Base-by-base conservation (phyloP, 2,329 filamentous ascomycete genomes). In the Emergomyces pasteurianus region DNA sequence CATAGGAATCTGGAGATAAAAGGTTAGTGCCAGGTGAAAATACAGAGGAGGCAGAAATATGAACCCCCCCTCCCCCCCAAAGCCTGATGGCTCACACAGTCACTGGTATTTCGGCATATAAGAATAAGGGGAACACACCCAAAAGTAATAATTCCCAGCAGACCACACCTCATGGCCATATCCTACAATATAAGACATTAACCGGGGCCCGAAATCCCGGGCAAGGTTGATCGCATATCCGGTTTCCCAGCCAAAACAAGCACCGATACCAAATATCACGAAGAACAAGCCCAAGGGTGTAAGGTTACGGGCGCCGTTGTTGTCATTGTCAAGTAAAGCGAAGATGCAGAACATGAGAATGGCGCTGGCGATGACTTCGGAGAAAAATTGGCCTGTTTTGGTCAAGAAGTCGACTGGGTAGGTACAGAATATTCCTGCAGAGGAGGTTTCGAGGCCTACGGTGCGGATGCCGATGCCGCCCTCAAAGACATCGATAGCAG, bases 191-290 rank as follows among this genome's bases (percentile, higher is more conserved):
- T 84, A 87, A 0, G 83, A 82, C 63, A 87, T 82, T 50, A 89
- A 71, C 12, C 87, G 78, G 10, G 86, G 86, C 0, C 86, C 85
- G 68, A 90, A 87, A 65, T 90, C 87, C 72, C 87, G 80, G 42
- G 86, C 87, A 49, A 88, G 72, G 67, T 90, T 90, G 65, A 89
- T 88, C 18, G 86, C 87, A 72, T 88, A 90, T 43, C 87, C 86
- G 0, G 87, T 90, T 71, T 90, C 83, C 85, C 85, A 89, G 7
- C 87, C 87, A 67, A 88, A 89, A 69, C 85, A 87, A 38, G 85
- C 84, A 21, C 86, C 86, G 26, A 90, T 83, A 8, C 86, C 87
- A 68, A 89, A 89, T 63, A 90, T 84, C 55, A 89, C 76, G 73
- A 89, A 89, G 74, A 89, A 87, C 6, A 89, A 73, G 8, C 77